A percentile compares a stretch with the other conserved stretches of the same genome.
Evolutionary conservation across 805 yeast species (phyloP).

Genomic region (Saccharomycopsis fermentans): DNA sequence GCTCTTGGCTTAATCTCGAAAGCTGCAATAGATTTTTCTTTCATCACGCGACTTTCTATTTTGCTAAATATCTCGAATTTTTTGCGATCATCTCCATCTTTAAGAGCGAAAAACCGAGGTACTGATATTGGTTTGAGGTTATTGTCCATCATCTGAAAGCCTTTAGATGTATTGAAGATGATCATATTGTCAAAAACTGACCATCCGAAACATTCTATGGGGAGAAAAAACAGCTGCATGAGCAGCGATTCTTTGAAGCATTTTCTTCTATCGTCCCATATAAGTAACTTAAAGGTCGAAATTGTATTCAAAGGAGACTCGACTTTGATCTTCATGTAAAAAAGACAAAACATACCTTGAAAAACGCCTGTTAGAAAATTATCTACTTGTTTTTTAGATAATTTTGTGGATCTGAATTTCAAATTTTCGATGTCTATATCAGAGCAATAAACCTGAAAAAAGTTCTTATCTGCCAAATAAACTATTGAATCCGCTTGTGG

Average conservation of each 20-base stretch:
- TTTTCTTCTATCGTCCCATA: conserved; percentile 9
- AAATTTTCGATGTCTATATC: not conserved
- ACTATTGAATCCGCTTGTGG: conserved; percentile 10
- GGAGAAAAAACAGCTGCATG: conserved; percentile 15
- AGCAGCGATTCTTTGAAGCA: conserved; percentile 4
- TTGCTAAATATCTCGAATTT: conserved; percentile 8
- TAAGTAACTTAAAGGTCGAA: conserved; percentile 10
- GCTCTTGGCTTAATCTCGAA: conserved; percentile 7
- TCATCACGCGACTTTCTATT: conserved; percentile 8
- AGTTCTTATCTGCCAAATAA: conserved; percentile 13
- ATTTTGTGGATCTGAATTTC: conserved; percentile 1
- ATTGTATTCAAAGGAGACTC: conserved; percentile 10
- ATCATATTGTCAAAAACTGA: conserved; percentile 6
- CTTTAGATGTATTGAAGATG: conserved; percentile 12
- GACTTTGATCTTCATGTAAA: conserved; percentile 17
- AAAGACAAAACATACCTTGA: conserved; percentile 3
- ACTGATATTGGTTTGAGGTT: conserved; percentile 5
- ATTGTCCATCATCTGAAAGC: conserved; percentile 15
- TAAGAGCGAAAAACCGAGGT: conserved; percentile 8
- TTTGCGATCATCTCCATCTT: not conserved
- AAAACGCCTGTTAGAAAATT: conserved; percentile 10
- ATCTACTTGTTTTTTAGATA: conserved; percentile 15
- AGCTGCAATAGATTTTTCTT: conserved; percentile 10
- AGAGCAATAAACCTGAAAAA: conserved; percentile 6
- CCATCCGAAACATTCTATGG: conserved; percentile 13